Conservation (phyloP, 345 rosid species). For the Zanthoxylum bungeanum region DNA sequence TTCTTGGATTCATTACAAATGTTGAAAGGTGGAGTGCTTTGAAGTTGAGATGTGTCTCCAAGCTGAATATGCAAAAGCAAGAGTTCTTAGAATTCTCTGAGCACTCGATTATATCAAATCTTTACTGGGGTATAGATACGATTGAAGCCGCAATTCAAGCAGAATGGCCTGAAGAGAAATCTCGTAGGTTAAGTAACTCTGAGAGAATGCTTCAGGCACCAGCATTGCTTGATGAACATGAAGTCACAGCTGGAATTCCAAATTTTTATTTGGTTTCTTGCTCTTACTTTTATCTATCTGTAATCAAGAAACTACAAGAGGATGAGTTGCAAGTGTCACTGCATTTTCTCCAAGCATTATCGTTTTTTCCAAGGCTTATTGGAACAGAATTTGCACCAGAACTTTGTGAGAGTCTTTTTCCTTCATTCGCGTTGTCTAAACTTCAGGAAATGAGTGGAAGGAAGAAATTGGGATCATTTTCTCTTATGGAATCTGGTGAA, state of each 20-base stretch:
- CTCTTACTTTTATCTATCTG: slow-evolving; percentile 55
- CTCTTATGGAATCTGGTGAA: not conserved
- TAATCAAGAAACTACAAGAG: slow-evolving; percentile 51
- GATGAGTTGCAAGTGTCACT: slow-evolving; percentile 70
- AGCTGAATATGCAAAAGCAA: slow-evolving; percentile 37
- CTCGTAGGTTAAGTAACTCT: slow-evolving; percentile 35
- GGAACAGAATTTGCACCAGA: slow-evolving; percentile 43
- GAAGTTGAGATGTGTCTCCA: slow-evolving; percentile 41
- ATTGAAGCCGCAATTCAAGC: slow-evolving; percentile 55
- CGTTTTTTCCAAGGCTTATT: slow-evolving; percentile 52
- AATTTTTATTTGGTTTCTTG: slow-evolving; percentile 41
- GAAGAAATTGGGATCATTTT: slow-evolving; percentile 9
- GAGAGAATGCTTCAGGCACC: slow-evolving; percentile 89
- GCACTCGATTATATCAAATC: slow-evolving; percentile 62
- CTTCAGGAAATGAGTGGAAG: slow-evolving; percentile 4
- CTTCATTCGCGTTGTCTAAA: slow-evolving; percentile 10
- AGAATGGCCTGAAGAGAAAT: slow-evolving; percentile 32
- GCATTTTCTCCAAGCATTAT: slow-evolving; percentile 65
- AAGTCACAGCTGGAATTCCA: slow-evolving; percentile 57
- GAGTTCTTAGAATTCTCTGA: slow-evolving; percentile 58
- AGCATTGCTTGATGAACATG: slow-evolving; percentile 78
- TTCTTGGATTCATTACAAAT: slow-evolving; percentile 31
- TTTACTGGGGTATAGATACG: slow-evolving; percentile 69
- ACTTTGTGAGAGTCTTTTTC: slow-evolving; percentile 48
- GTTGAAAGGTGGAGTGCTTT: slow-evolving; percentile 33